Conservation (phyloP, 2,329 filamentous ascomycete species). For the Colletotrichum sojae region DNA sequence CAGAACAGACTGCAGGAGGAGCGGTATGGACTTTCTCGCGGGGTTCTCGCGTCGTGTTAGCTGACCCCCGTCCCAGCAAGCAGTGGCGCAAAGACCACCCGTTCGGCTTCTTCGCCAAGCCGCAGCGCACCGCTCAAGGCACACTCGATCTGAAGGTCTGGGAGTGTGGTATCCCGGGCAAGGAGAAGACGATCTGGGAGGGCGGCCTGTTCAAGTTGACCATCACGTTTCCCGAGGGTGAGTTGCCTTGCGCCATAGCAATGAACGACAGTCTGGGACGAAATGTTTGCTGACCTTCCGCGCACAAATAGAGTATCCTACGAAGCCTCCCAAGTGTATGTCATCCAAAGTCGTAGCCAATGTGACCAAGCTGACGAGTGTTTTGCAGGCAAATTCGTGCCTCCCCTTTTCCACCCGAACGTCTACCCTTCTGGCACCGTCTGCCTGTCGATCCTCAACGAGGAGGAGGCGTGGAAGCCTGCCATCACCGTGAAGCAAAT, state of each 20-base stretch:
- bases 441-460: slow-evolving; percentile 96
- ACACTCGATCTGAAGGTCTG: slow-evolving; percentile 93
- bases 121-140: slow-evolving; percentile 80
- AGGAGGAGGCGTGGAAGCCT: slow-evolving; percentile 98
- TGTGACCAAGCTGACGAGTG: slow-evolving; percentile 18
- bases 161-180: slow-evolving; percentile 97
- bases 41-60: background rate
- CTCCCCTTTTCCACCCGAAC: slow-evolving; percentile 97
- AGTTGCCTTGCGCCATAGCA: slow-evolving; percentile 48
- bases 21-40: slow-evolving; percentile 69
- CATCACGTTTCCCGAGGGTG: slow-evolving; percentile 93
- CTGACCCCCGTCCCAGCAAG: slow-evolving; percentile 72
- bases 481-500: slow-evolving; percentile 99
- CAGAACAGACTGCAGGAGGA: slow-evolving; percentile 91
- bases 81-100: slow-evolving; percentile 98
- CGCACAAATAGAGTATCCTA: slow-evolving; percentile 84
- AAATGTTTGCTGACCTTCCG: slow-evolving; percentile 2
- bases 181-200: slow-evolving; percentile 97
- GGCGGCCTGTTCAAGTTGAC: slow-evolving; percentile 97
- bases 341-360: slow-evolving; percentile 40
- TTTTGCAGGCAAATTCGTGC: slow-evolving; percentile 88
- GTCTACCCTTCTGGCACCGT: slow-evolving; percentile 99
- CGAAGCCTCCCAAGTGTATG: slow-evolving; percentile 98
- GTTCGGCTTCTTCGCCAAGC: slow-evolving; percentile 96
- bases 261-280: background rate